Base-by-base conservation (phyloP, 345 rosid species). In the Orychophragmus violaceus region DNA sequence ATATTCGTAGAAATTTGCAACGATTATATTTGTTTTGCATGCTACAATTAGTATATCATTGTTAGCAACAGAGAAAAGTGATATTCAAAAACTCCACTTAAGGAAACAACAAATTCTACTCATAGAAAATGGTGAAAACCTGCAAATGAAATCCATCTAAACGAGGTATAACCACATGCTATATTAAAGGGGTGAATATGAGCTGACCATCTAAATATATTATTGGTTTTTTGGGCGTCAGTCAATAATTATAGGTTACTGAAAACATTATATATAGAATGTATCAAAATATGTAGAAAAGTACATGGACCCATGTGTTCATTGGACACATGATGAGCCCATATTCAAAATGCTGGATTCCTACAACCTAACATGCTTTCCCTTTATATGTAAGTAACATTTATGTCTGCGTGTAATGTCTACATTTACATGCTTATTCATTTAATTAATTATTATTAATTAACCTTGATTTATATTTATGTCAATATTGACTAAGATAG, bases 291-390 rank as follows among this genome's bases (percentile, higher is more conserved):
- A 57, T 35, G 64, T 33, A 57, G 45, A 49, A 66, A 52, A 52
- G 68, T 72, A 74, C 77, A 74, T 74, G 77, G 68, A 66, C 44
- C 77, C 77, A 66, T 74, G 72, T 74, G 68, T 73, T 41, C 58
- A 52, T 59, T 66, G 68, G 68, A 66, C 50, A 8, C 62, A 68
- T 66, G 59, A 59, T 66, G 57, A 29, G 51, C 62, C 62, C 67
- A 73, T 59, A 66, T 59, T 65, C 72, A 56, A 59, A 58, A 17
- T 50, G 67, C 50, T 66, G 66, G 62, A 66, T 72, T 66, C 80
- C 52, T 65, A 51, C 48, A 64, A 48, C 67, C 69, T 66, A 59
- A 57, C 66, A 52, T 52, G 45, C 59, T 44, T 70, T 41, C 49
- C 8, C 16, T 30, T 59, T 52, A 28, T 58, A 2, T 44, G 24